Evolutionary conservation across 2,329 filamentous ascomycete genomes (phyloP).

Genomic region (Zymoseptoria passerinii): DNA sequence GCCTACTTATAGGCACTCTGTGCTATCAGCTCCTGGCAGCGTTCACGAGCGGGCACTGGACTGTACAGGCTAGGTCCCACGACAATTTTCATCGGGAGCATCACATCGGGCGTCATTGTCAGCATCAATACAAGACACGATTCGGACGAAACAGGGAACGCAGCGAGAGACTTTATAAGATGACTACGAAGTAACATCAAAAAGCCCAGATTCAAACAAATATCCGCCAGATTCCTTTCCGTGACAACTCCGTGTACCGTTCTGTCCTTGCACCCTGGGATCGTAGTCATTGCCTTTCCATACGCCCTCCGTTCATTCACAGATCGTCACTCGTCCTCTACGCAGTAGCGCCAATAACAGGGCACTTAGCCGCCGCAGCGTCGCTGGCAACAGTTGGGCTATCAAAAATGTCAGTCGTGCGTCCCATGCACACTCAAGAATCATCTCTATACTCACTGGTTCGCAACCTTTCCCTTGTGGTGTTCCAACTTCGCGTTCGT

Average conservation of each 20-base stretch:
- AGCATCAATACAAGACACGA: not conserved
- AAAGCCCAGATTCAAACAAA: not conserved
- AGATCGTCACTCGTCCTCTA: not conserved
- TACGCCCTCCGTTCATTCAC: not conserved
- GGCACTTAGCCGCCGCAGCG: conserved; percentile 33
- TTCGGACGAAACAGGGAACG: not conserved
- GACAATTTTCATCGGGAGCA: not conserved
- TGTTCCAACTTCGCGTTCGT: conserved; percentile 38
- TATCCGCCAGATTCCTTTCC: not conserved
- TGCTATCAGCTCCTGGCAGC: not conserved
- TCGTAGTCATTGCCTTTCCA: not conserved
- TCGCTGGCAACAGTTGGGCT: conserved; percentile 31
- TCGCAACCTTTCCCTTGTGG: conserved; percentile 36
- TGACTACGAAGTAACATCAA: not conserved
- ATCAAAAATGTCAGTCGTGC: not conserved
- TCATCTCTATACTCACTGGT: conserved; percentile 22
- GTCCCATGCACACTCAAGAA: not conserved
- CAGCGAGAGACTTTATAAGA: not conserved
- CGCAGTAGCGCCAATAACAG: conserved; percentile 30
- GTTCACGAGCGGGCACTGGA: not conserved
- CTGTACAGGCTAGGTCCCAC: not conserved
- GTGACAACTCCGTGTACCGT: not conserved
- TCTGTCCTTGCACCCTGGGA: not conserved
- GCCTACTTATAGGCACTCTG: not conserved
- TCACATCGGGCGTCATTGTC: not conserved